Conservation (phyloP, 2,329 filamentous ascomycete genomes). For the Hypoxylon rubiginosum region DNA sequence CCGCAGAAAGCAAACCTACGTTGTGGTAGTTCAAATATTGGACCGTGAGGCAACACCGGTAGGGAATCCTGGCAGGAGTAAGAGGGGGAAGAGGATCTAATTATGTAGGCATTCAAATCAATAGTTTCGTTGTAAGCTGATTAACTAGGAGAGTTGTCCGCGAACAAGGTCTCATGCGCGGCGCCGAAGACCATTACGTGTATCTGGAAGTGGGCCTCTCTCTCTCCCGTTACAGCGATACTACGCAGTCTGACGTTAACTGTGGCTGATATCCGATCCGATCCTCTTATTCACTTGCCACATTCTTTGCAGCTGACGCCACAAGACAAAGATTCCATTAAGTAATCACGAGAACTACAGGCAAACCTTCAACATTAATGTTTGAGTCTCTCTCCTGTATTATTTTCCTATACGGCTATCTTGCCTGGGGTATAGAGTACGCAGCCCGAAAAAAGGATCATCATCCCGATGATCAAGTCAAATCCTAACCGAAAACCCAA, state of each 20-base stretch:
- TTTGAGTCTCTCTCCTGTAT: background rate
- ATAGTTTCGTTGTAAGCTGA: slow-evolving; percentile 32
- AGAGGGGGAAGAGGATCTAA: slow-evolving; percentile 15
- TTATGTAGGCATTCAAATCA: slow-evolving; percentile 20
- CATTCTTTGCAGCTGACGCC: slow-evolving; percentile 1
- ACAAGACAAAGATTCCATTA: background rate
- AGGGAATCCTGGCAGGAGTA: slow-evolving; percentile 1
- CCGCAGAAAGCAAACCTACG: slow-evolving; percentile 31
- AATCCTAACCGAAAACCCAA: background rate
- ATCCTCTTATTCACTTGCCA: background rate
- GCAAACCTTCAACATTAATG: background rate
- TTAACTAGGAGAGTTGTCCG: slow-evolving; percentile 26
- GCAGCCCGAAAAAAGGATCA: background rate
- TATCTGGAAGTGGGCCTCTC: slow-evolving; percentile 25
- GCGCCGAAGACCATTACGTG: slow-evolving; percentile 36
- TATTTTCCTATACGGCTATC: background rate
- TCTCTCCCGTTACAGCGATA: background rate
- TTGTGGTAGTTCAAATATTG: slow-evolving; percentile 7
- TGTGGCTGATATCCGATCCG: slow-evolving; percentile 13
- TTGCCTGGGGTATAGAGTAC: background rate
- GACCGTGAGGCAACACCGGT: slow-evolving; percentile 1
- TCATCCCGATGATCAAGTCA: background rate
- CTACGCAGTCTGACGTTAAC: slow-evolving; percentile 13
- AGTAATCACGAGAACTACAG: background rate
- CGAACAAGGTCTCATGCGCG: slow-evolving; percentile 23